Percentiles rank a stretch among this genome's conserved stretches.
These are phyloP conservation scores for Xylariaceae sp. DNA, from an alignment of 2,329 filamentous ascomycete genomes.

Conservation along the genomic window DNA sequence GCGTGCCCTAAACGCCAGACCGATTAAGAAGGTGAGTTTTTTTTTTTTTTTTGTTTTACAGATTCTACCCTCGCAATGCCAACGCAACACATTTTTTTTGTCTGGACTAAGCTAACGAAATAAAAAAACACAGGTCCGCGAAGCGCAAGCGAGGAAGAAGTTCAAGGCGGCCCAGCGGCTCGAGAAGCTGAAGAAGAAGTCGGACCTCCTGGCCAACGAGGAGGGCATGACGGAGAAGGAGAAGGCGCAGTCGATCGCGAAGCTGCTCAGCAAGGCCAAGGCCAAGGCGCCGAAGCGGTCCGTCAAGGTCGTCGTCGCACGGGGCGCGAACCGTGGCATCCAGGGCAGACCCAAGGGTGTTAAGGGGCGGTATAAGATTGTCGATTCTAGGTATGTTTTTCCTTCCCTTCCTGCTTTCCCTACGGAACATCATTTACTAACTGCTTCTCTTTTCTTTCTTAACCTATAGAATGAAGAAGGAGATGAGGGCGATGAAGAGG, in stretches of 20 bases:
- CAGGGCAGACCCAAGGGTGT: conserved; percentile 66
- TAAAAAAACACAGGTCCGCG: conserved; percentile 49
- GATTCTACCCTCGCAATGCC: no score
- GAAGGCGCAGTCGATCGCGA: conserved; percentile 79
- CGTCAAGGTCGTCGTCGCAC: conserved; percentile 84
- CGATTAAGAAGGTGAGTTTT: conserved; percentile 65
- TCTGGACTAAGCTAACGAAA: neutral
- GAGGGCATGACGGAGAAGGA: conserved; percentile 94
- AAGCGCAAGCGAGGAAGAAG: conserved; percentile 95
- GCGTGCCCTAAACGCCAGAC: conserved; percentile 50
- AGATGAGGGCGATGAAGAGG: conserved; percentile 23
- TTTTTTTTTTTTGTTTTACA: no score
- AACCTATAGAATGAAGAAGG: conserved; percentile 23
- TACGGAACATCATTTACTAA: conserved; percentile 2
- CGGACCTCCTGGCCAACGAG: conserved; percentile 79
- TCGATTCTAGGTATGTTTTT: conserved; percentile 16
- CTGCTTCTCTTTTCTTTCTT: no score
- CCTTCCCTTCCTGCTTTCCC: neutral
- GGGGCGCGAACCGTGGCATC: conserved; percentile 76
- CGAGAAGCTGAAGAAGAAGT: conserved; percentile 97
- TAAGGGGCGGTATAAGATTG: conserved; percentile 19
- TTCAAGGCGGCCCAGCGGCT: conserved; percentile 84
- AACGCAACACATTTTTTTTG: no score
- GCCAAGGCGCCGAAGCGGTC: conserved; percentile 74
- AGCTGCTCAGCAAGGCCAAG: conserved; percentile 74